These are phyloP conservation scores for Mollisiaceae sp. DNA, from an alignment of 2,329 filamentous ascomycete species.

Conservation along the genomic window DNA sequence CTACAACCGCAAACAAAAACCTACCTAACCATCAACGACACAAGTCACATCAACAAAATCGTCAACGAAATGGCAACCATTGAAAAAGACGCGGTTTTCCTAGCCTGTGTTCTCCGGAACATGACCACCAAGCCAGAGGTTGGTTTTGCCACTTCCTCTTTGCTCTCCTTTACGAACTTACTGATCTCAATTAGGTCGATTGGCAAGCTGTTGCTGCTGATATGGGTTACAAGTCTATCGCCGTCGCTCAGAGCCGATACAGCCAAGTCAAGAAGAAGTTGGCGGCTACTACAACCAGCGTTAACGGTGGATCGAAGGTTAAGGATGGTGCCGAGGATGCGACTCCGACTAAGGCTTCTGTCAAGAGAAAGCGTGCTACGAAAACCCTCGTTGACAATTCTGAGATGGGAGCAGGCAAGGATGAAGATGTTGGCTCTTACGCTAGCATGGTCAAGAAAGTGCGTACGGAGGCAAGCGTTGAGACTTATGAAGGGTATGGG, in stretches of 20 bases:
- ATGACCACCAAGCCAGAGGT: neutral
- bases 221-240: neutral
- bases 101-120: neutral
- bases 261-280: constrained; percentile 1
- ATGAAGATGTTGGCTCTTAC: no score
- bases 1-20: neutral
- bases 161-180: neutral
- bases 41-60: neutral
- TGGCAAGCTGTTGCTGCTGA: neutral
- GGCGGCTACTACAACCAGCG: neutral
- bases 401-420: no score
- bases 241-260: neutral
- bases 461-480: neutral
- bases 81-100: neutral
- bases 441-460: neutral
- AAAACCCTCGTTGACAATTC: no score
- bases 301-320: neutral
- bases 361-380: neutral
- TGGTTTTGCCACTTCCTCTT: neutral
- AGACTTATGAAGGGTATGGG: neutral
- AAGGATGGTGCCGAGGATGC: neutral
- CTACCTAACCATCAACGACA: neutral
- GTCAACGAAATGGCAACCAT: neutral
- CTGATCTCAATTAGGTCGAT: neutral
- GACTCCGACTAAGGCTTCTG: neutral